A percentile compares a stretch with the other conserved stretches of the same genome.
These are phyloP conservation scores for Teunomyces panamensis DNA, from an alignment of 805 yeast genomes.

Conservation along the genomic window DNA sequence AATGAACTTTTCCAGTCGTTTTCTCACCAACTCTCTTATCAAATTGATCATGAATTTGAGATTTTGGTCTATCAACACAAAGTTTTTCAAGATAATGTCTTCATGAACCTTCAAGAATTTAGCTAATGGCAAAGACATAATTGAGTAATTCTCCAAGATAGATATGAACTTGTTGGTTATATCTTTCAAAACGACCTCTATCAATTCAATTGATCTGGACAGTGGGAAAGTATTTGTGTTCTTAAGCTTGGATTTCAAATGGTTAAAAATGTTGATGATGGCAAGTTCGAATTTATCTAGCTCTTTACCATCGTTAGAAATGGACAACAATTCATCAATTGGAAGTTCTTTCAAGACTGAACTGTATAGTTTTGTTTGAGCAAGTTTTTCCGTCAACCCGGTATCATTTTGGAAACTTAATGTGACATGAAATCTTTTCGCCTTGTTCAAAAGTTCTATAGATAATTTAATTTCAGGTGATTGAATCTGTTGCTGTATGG, in stretches of 20 bases:
- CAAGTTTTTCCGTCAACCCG: conserved; percentile 55
- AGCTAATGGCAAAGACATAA: conserved; percentile 43
- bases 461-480: conserved; percentile 55
- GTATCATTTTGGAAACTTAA: conserved; percentile 71
- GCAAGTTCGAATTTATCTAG: conserved; percentile 45
- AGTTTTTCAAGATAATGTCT: conserved; percentile 23
- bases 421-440: conserved; percentile 79
- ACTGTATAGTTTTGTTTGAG: conserved; percentile 53
- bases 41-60: conserved; percentile 61
- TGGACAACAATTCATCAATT: conserved; percentile 46
- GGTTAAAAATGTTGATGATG: conserved; percentile 50
- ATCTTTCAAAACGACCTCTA: conserved; percentile 63
- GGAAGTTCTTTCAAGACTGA: conserved; percentile 71
- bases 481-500: conserved; percentile 57
- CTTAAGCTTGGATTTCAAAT: conserved; percentile 59
- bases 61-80: conserved; percentile 56
- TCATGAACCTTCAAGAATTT: conserved; percentile 34
- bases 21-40: conserved; percentile 73
- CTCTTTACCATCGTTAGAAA: conserved; percentile 15
- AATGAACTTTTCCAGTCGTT: conserved; percentile 66
- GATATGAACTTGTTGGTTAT: conserved; percentile 44
- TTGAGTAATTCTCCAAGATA: conserved; percentile 31
- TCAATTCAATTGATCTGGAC: conserved; percentile 58
- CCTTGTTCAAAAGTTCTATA: conserved; percentile 57
- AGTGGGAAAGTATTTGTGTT: conserved; percentile 57